phyloP scores from a whole-genome alignment of 2,329 filamentous ascomycete species.

The Calonectria naviculata region DNA sequence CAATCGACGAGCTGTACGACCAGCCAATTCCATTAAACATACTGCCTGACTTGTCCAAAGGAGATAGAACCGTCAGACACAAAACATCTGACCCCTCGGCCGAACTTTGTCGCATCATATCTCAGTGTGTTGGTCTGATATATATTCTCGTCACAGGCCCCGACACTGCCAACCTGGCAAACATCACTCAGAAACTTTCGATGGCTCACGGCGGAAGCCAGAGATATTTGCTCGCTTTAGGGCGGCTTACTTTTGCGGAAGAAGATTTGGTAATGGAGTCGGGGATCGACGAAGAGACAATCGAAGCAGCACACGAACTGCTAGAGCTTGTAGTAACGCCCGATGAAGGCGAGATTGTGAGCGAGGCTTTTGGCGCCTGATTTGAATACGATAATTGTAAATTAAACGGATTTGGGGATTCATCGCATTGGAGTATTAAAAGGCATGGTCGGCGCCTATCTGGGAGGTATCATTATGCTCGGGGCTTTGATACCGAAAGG shows the following conservation, averaged over 20 bases:
- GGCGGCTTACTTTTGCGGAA: conserved; percentile 84
- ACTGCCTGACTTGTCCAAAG: conserved; percentile 38
- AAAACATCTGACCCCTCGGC: conserved; percentile 32
- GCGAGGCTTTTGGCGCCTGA: conserved; percentile 53
- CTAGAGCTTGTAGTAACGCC: conserved; percentile 85
- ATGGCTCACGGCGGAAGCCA: conserved; percentile 79
- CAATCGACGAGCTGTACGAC: conserved; percentile 81
- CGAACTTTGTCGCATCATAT: conserved; percentile 58
- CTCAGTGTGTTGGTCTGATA: conserved; percentile 60
- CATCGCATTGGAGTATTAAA: conserved; percentile 8
- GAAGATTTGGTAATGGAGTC: conserved; percentile 83
- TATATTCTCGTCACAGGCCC: conserved; percentile 64
- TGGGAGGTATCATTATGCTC: neutral
- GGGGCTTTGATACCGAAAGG: neutral
- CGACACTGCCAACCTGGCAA: conserved; percentile 56
- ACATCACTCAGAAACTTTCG: conserved; percentile 78
- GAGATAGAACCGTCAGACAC: neutral
- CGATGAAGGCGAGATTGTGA: conserved; percentile 66
- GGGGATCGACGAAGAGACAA: conserved; percentile 80
- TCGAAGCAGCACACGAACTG: conserved; percentile 84
- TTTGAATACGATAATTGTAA: neutral
- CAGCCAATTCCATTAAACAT: conserved; percentile 56
- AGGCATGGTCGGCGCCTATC: neutral
- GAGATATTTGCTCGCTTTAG: conserved; percentile 84
- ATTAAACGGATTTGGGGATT: neutral